Base-by-base conservation (phyloP, 306 rosid genomes). In the Vicia faba region DNA sequence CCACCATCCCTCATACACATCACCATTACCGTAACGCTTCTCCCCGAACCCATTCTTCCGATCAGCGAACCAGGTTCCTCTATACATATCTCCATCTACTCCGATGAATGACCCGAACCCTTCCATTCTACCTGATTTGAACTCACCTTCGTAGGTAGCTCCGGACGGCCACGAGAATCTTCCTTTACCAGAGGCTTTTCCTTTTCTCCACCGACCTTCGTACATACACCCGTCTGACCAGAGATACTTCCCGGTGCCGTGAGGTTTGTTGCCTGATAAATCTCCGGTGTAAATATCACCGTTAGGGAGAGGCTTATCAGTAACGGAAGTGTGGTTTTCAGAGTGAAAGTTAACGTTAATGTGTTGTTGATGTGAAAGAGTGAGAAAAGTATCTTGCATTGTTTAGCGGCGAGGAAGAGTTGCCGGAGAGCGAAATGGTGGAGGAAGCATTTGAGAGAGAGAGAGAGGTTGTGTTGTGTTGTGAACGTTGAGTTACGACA, bases 171-270 rank as follows among this genome's bases (percentile, higher is more conserved):
- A 84, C 15, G 80, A 61, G 82, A 84, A 81, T 50, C 63, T 75
- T 0, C 88, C 88, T 3, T 70, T 84, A 0, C 86, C 86, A 5
- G 64, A 64, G 0, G 86, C 71, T 4, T 84, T 81, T 0, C 86
- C 88, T 54, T 62, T 78, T 5, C 66, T 71, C 88, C 88, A 81
- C 2, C 78, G 70, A 0, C 88, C 88, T 36, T 75, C 80, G 68
- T 81, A 84, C 78, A 78, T 75, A 56, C 88, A 81, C 39, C 88
- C 88, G 41, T 84, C 85, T 1, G 84, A 76, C 88, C 88, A 84
- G 11, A 78, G 57, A 11, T 84, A 81, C 15, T 81, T 84, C 10
- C 88, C 85, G 11, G 49, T 39, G 29, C 88, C 88, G 75, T 84
- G 88, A 4, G 88, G 88, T 16, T 60, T 66, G 67, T 81, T 81